phyloP scores from a whole-genome alignment of 1,284 basidiomycete genomes.

The Afroboletus lepidellus region DNA sequence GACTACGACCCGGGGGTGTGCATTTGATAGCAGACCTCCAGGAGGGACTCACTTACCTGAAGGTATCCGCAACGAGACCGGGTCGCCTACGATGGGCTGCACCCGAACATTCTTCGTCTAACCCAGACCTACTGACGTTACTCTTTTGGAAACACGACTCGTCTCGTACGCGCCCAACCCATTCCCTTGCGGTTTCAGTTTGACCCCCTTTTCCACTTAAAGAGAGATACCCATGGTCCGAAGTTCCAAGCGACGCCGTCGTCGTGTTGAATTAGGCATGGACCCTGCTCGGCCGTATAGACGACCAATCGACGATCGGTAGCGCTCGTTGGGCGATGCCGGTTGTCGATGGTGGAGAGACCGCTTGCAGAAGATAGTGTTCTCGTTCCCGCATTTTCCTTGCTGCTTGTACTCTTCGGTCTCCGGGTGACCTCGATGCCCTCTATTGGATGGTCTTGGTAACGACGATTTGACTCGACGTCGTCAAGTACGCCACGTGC shows the following conservation, averaged over 20 bases:
- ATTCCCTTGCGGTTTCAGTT: neutral
- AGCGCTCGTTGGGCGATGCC: neutral
- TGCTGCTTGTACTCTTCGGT: neutral
- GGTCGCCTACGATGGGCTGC: too few species aligned
- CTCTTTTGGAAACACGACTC: neutral
- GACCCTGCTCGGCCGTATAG: neutral
- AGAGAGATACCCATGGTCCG: neutral
- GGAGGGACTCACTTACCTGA: too few species aligned
- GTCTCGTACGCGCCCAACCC: neutral
- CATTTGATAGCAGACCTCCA: too few species aligned
- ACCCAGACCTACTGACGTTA: neutral
- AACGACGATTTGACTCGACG: too few species aligned
- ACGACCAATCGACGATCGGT: neutral
- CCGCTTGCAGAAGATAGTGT: neutral
- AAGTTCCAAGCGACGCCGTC: neutral
- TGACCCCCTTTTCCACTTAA: neutral
- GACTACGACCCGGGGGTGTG: too few species aligned
- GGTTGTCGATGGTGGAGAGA: neutral
- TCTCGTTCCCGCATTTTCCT: neutral
- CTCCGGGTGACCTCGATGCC: too few species aligned
- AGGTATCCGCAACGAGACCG: too few species aligned
- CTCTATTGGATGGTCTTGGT: too few species aligned
- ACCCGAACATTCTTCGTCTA: too few species aligned
- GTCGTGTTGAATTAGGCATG: neutral
- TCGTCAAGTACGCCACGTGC: too few species aligned